A percentile compares a stretch with the other conserved stretches of the same genome.
These are phyloP conservation scores for Penicillium sp. DNA, from an alignment of 2,329 filamentous ascomycete genomes.

Conservation along the genomic window DNA sequence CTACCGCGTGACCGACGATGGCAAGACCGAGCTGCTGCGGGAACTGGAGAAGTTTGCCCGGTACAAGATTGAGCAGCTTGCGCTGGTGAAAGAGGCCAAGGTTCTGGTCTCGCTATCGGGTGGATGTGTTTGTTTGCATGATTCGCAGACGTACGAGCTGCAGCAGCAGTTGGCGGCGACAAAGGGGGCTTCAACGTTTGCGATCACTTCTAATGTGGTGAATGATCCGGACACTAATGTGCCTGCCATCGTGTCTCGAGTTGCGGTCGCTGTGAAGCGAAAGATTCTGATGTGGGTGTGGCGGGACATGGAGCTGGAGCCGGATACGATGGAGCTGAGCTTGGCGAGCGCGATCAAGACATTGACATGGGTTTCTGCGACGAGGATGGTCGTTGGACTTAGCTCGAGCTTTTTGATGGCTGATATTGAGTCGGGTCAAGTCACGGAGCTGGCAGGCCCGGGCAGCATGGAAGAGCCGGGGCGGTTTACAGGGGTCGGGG, in stretches of 20 bases:
- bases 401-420: slow-evolving; percentile 89
- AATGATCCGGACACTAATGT: slow-evolving; percentile 85
- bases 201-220: slow-evolving; percentile 92
- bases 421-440: slow-evolving; percentile 72
- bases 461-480: slow-evolving; percentile 70
- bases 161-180: slow-evolving; percentile 79
- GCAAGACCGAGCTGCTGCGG: slow-evolving; percentile 79
- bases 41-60: slow-evolving; percentile 94
- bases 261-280: slow-evolving; percentile 92
- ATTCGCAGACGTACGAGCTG: slow-evolving; percentile 79
- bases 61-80: slow-evolving; percentile 87
- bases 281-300: slow-evolving; percentile 90
- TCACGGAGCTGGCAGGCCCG: slow-evolving; percentile 77
- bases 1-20: slow-evolving; percentile 70
- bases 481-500: slow-evolving; percentile 79
- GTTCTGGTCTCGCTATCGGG: slow-evolving; percentile 89
- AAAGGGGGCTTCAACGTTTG: slow-evolving; percentile 86
- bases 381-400: slow-evolving; percentile 84
- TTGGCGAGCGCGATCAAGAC: slow-evolving; percentile 83
- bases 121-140: slow-evolving; percentile 84
- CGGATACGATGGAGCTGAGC: slow-evolving; percentile 73
- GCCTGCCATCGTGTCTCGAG: slow-evolving; percentile 84
- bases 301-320: slow-evolving; percentile 85
- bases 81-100: slow-evolving; percentile 92
- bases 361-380: slow-evolving; percentile 87